A percentile compares a stretch with the other conserved stretches of the same genome.
These are phyloP conservation scores for Blastobotrys malaysiensis DNA, from an alignment of 1,139 yeast species.

Conservation along the genomic window DNA sequence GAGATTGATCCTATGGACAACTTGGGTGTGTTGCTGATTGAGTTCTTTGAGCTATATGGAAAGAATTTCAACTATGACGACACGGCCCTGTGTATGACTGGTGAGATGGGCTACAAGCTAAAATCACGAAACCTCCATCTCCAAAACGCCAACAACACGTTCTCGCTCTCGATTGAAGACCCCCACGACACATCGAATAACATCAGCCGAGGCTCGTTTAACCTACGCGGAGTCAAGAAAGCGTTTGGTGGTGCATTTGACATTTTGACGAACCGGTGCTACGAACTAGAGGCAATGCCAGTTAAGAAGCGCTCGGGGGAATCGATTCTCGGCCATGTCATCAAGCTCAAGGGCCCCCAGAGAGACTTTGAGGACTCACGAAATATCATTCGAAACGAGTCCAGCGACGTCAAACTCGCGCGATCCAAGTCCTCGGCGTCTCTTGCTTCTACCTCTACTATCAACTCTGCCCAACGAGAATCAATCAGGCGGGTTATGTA, in stretches of 20 bases:
- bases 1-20: conserved; percentile 68
- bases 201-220: conserved; percentile 80
- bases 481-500: neutral
- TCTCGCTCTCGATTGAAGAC: conserved; percentile 77
- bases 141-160: conserved; percentile 49
- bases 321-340: conserved; percentile 76
- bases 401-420: conserved; percentile 4
- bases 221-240: conserved; percentile 71
- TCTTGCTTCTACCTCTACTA: neutral
- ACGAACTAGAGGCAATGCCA: conserved; percentile 46
- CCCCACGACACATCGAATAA: conserved; percentile 82
- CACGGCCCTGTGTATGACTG: conserved; percentile 42
- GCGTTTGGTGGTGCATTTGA: conserved; percentile 93
- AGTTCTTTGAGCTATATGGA: conserved; percentile 94
- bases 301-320: conserved; percentile 65
- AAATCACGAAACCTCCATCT: conserved; percentile 53
- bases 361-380: conserved; percentile 81
- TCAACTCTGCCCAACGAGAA: neutral
- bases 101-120: conserved; percentile 48
- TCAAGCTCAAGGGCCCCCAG: conserved; percentile 66
- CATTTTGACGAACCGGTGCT: conserved; percentile 44
- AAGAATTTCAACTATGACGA: conserved; percentile 82
- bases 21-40: conserved; percentile 81
- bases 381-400: conserved; percentile 22
- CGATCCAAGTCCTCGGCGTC: neutral